Evolutionary conservation across 2,329 filamentous ascomycete species (phyloP), one percentile per base, ranked within the genome.

Genomic region (Aspergillus calidoustus): DNA sequence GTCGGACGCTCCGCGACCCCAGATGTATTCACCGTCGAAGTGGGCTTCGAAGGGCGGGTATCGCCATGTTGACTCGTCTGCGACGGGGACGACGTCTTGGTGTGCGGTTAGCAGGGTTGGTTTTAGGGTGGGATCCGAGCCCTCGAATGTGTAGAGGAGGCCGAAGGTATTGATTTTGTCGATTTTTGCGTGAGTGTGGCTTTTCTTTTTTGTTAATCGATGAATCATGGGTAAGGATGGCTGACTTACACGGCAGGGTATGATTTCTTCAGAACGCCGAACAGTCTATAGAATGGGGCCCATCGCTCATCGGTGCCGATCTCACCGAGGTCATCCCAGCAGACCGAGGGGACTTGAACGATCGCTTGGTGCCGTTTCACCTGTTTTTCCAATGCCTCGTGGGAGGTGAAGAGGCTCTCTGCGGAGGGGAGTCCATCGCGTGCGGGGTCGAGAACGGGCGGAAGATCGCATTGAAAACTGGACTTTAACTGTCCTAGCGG

Each of bases 11-110:
- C 54, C 54, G 6, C 54, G 44, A 44, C 54, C 54, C 54, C 54
- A 56, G 44, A 56, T 56, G 7, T 49, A 49, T 30, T 56, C 54
- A 11, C 54, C 54, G 28, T 56, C 54, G 38, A 56, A 56, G 22
- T 56, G 30, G 6, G 44, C 54, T n/a, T 56, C 54, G 30, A 49
- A 56, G 11, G 54, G 54, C 15, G 54, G 54, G 11, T 49, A 38
- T 2, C 44, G 34, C 54, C 54, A 56, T 17, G 46, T 50, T 3
- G 54, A 57, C 23, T 7, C 54, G 41, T 50, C 46, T 6, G 46
- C 46, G 9, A 57, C 54, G 25, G 54, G 54, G 31, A 57, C 54
- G 9, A 57, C 54, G 22, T 57, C 54, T 46, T 57, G 54, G 22
- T 57, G 54, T 0, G 54, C 54, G 7, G 31, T 41, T 2, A 57